Base-by-base conservation (phyloP, 345 rosid genomes). In the Rhizophora mangle region DNA sequence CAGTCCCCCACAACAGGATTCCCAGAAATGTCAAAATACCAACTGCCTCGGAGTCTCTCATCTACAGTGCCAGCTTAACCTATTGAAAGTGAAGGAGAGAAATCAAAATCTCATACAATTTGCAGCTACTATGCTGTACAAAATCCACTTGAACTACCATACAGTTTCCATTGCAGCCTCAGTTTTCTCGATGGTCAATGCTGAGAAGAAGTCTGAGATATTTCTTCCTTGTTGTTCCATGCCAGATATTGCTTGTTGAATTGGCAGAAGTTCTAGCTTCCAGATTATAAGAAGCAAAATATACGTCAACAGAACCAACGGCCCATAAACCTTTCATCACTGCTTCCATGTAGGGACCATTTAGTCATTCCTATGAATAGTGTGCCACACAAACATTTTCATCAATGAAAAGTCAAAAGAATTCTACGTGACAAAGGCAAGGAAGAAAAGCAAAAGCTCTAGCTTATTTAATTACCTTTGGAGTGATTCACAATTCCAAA, bases 11-110 rank as follows among this genome's bases (percentile, higher is more conserved):
- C 78, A 43, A 72, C 58, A n/a, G 99, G 98, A 74, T 95, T 90
- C 75, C 99, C 99, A 20, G 97, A 95, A 70, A 95, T 96, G 82
- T 95, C 99, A 36, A 24, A 24, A 92, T 90, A 59, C 97, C 98
- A 65, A 87, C 87, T 16, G 87, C 92, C 32, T 96, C 99, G 0
- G 72, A 72, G 71, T 88, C 81, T 74, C 81, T 83, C 99, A 92
- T 84, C 73, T 87, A 94, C 79, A 87, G 68, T 3, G 97, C 98
- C 60, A 95, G 96, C 79, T 90, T 86, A 70, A 95, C 96, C 99
- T 93, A 57, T 18, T 72, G 31, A 72, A 74, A 32, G 54, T 19
- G 16, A 6, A 47, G 26, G 30, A 58, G 39, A 34, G 1, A 60
- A n/a, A 69, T 61, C 9, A 67, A 73, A 56, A 16, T 55, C 49